Percentiles rank a stretch among this genome's conserved stretches.
These are phyloP conservation scores for Trametes villosa DNA, from an alignment of 768 basidiomycete species.

Conservation along the genomic window DNA sequence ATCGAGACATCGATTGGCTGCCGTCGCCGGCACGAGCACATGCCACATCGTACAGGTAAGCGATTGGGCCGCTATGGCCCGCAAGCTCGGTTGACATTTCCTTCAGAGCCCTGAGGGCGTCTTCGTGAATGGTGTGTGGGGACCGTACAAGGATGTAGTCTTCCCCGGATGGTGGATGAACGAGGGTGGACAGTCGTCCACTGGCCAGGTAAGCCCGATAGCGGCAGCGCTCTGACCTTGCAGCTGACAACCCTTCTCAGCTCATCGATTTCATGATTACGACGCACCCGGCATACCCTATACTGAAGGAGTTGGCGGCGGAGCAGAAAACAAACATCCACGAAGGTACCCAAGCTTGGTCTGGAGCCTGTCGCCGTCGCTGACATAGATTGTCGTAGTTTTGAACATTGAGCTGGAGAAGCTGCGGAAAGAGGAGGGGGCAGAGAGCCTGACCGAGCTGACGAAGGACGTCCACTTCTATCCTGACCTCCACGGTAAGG, in stretches of 20 bases:
- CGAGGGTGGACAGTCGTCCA: slow-evolving; percentile 98
- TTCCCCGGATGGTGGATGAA: slow-evolving; percentile 99
- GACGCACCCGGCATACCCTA: slow-evolving; percentile 84
- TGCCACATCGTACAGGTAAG: slow-evolving; percentile 90
- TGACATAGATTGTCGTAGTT: slow-evolving; percentile 45
- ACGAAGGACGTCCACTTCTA: slow-evolving; percentile 93
- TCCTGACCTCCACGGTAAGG: slow-evolving; percentile 88
- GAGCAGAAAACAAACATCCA: slow-evolving; percentile 63
- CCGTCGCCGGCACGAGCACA: slow-evolving; percentile 94
- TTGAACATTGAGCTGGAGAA: slow-evolving; percentile 75
- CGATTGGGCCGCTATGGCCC: background rate
- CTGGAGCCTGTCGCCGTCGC: too few species aligned
- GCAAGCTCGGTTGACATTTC: background rate
- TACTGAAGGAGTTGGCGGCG: slow-evolving; percentile 67
- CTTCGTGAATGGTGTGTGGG: slow-evolving; percentile 93
- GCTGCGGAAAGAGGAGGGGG: slow-evolving; percentile 57
- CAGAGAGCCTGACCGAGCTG: slow-evolving; percentile 74
- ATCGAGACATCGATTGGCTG: slow-evolving; percentile 82
- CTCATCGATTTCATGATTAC: slow-evolving; percentile 94
- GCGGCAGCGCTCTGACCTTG: background rate
- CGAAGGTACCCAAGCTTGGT: slow-evolving; percentile 46
- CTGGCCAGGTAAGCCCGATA: slow-evolving; percentile 71
- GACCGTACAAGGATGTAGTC: slow-evolving; percentile 87
- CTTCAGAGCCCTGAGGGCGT: slow-evolving; percentile 75
- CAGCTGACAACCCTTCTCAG: slow-evolving; percentile 38